Evolutionary conservation across 1,284 basidiomycete species (phyloP), one percentile per base, ranked within the genome.

Genomic region (Marasmius fiardii): DNA sequence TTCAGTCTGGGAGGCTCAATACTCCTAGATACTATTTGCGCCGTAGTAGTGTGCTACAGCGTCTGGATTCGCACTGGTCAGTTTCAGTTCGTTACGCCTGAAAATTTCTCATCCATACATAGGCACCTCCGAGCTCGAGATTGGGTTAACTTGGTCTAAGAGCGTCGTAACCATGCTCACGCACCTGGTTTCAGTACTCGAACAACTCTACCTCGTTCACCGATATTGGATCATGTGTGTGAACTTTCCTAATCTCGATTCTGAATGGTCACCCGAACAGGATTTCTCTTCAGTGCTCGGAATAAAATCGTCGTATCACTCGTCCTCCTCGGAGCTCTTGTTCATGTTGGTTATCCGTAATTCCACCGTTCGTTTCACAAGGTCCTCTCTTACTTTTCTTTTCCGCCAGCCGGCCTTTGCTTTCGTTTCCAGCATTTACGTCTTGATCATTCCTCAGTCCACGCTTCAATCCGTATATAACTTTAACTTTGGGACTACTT

Each of bases 211-310:
- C 24, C 48, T 56, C 23, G 47, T 39, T 4, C 44, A 50, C 35
- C 55, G 55, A 28, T 56, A 49, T 21, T 56, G 51, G 51, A 44
- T 33, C 33, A 43, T 56, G 55, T 56, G 26, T 20, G 55, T 16
- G 20, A 39, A 48, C 23, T 1, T 28, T 14, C 18, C 2, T 18
- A 21, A 1, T 35, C 16, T 43, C 18, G 23, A 5, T 34, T 20
- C 16, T 6, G 16, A 1, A 31, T 14, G 7, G 21, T 24, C 31
- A 6, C n/a, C 24, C 21, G 34, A 18, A 4, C 5, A 10, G 28
- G 4, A 31, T 31, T 31, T 20, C 31, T 21, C 26, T 41, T 12
- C 20, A 56, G 55, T 18, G 41, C 55, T 21, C 51, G 28, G 26
- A 56, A 56, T 11, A 52, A 47, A 39, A n/a, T 53, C 18, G 35